Evolutionary conservation across 768 basidiomycete species (phyloP).

Genomic region (Suillus americanus): DNA sequence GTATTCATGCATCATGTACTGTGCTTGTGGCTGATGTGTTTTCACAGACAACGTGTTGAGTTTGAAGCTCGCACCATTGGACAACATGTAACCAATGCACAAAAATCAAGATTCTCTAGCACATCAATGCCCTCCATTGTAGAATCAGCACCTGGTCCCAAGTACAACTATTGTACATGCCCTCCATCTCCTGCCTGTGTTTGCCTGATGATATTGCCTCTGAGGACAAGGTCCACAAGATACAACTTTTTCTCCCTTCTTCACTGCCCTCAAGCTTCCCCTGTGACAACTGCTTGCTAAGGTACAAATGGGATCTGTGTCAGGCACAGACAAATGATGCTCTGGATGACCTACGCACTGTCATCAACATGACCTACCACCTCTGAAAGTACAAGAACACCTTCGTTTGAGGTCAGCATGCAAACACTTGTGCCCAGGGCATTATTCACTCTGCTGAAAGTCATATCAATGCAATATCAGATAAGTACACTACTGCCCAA

Average conservation of each 20-base stretch:
- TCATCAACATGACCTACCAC: constrained; percentile 3
- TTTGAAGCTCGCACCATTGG: background rate
- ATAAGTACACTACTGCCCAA: background rate
- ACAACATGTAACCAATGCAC: background rate
- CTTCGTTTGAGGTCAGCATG: background rate
- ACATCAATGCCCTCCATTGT: background rate
- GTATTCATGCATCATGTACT: constrained; percentile 7
- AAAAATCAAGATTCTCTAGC: background rate
- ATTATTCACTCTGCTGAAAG: background rate
- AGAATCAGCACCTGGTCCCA: background rate
- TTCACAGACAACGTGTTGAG: background rate
- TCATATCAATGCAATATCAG: background rate
- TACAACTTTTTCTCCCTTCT: background rate
- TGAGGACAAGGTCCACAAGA: background rate
- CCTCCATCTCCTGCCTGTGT: background rate
- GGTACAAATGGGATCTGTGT: background rate
- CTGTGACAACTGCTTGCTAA: background rate
- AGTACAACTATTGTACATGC: background rate
- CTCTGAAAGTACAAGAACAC: background rate
- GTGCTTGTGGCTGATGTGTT: too few species aligned
- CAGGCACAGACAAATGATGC: background rate
- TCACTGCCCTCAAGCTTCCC: background rate
- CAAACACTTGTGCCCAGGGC: background rate
- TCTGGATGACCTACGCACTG: background rate
- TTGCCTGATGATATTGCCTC: background rate